Base-by-base conservation (phyloP, 345 rosid species). In the Boechera stricta region DNA sequence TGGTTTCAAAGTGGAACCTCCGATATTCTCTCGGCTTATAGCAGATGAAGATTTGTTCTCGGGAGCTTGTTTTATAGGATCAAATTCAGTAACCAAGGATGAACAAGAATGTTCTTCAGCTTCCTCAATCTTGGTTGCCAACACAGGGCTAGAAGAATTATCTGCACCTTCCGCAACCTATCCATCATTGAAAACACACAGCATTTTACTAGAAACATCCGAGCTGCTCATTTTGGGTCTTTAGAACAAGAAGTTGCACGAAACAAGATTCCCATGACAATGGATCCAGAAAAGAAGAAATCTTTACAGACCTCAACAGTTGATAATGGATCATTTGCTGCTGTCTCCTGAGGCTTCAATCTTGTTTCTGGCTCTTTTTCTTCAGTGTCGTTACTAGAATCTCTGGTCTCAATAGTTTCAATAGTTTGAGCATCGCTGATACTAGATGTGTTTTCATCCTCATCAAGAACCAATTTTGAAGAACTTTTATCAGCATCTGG, bases 91-190 rank as follows among this genome's bases (percentile, higher is more conserved):
- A 74, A 70, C 63, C 61, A 75, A 51, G 52, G 82, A 77, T 7
- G 74, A 64, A 74, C 83, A 82, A 73, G 80, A 79, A 44, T 72
- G 77, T 49, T 84, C 85, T 72, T 84, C 85, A 26, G 59, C 67
- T 63, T 76, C 85, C 47, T 71, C 83, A 33, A 72, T 77, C 52
- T 42, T 56, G 42, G 45, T 38, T 49, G 41, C 74, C 71, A 73
- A 60, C 47, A 52, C 58, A 57, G 74, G 52, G 38, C 79, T 75
- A 42, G 80, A 67, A 69, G 62, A 66, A 51, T 68, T 81, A 48
- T 76, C 77, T 3, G 5, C 72, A 44, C 64, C 77, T 60, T 80
- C 80, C 49, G 71, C 66, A 81, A 71, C 68, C 94, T 80, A 84
- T 79, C 53, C 71, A 75, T 70, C 41, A 59, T 55, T 62, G 16